Percentiles rank a stretch among this genome's conserved stretches.
Evolutionary conservation across 768 basidiomycete genomes (phyloP).

Genomic region (Neoboletus magnificus): DNA sequence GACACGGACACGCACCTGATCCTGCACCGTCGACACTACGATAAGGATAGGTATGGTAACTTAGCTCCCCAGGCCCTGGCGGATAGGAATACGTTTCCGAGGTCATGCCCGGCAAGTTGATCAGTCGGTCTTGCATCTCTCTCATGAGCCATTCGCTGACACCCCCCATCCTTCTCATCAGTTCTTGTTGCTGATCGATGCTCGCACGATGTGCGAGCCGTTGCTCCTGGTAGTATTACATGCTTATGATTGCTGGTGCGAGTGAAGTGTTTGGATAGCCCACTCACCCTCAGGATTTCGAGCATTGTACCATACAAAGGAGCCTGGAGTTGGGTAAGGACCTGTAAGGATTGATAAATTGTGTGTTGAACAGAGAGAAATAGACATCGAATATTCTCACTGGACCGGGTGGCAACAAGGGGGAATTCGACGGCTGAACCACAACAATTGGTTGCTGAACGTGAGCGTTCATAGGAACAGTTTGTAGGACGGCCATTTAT

Average conservation of each 20-base stretch:
- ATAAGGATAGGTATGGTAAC: not conserved
- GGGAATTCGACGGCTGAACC: not conserved
- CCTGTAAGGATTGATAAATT: not conserved
- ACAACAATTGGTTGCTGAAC: not conserved
- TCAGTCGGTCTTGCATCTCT: conserved; percentile 4
- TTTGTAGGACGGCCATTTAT: not conserved
- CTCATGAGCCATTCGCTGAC: conserved; percentile 7
- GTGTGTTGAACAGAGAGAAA: not conserved
- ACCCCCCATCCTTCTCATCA: not conserved
- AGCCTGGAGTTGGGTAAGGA: not conserved
- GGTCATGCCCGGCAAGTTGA: not conserved
- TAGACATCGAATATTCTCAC: not conserved
- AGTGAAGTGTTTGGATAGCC: not conserved
- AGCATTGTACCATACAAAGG: conserved; percentile 1
- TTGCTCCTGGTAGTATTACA: conserved; percentile 3
- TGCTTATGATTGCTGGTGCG: not conserved
- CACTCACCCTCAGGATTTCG: conserved; percentile 6
- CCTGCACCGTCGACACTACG: not conserved
- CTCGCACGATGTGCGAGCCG: not conserved
- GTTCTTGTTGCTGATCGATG: conserved; percentile 6
- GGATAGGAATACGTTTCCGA: not conserved
- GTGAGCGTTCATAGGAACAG: not conserved
- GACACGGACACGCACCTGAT: not conserved
- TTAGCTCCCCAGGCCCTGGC: not conserved
- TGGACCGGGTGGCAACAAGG: not conserved